phyloP scores from a whole-genome alignment of 495 filamentous ascomycete genomes.

The Beverwykella pulmonaria region DNA sequence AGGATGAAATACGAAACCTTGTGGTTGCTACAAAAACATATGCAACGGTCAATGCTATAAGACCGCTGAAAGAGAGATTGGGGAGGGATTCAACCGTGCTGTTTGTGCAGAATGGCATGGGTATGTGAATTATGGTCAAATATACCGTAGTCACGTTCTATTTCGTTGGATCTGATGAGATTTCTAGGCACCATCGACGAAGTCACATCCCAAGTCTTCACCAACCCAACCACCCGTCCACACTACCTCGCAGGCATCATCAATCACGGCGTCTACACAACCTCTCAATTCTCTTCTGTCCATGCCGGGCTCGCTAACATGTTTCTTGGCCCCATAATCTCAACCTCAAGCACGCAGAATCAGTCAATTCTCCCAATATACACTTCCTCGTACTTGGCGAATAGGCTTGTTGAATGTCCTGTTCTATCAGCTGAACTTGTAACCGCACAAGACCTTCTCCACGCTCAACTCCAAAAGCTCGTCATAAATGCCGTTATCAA shows the following conservation, averaged over 20 bases:
- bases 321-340: background rate
- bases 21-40: conserved; percentile 19
- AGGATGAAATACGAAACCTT: conserved; percentile 13
- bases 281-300: conserved; percentile 8
- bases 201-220: background rate
- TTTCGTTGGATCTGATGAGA: background rate
- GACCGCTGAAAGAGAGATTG: conserved; percentile 3
- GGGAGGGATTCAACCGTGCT: background rate
- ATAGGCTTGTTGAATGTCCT: conserved; percentile 2
- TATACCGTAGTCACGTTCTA: too few species aligned
- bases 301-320: conserved; percentile 7
- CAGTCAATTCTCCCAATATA: background rate
- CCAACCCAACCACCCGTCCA: background rate
- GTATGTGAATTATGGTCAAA: conserved; percentile 12
- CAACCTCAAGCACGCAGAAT: background rate
- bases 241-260: conserved; percentile 15
- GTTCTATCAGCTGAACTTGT: background rate
- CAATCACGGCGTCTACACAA: conserved; percentile 26
- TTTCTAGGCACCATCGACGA: conserved; percentile 19
- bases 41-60: background rate
- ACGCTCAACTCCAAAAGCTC: conserved; percentile 16
- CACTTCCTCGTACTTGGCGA: background rate
- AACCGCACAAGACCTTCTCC: background rate
- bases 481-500: conserved; percentile 24
- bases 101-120: conserved; percentile 23